Base-by-base conservation (phyloP, 2,329 filamentous ascomycete genomes). In the Botrytis aclada region DNA sequence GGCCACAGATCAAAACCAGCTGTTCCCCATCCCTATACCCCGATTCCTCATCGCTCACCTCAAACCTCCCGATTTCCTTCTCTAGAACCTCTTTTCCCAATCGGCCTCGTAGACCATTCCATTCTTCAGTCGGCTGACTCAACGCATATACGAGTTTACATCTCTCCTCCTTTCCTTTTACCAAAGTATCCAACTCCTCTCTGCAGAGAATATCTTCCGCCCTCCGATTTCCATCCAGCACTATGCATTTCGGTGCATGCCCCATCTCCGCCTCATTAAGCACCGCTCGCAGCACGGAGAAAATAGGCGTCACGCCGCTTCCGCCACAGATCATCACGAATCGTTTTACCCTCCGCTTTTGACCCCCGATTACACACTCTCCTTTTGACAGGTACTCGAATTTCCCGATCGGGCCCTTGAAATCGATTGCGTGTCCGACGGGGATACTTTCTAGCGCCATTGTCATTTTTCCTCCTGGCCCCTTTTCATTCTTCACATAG, bases 221-320 rank as follows among this genome's bases (percentile, higher is more conserved):
- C 10, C 85, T 79, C 20, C 93, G 85, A 78, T 98, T 98, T 0
- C 94, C 93, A 78, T 97, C 87, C 0, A 98, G 83, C 0, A 98
- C 86, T 1, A 92, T 83, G 79, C 93, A 97, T 3, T 81, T 83
- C 0, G 93, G 96, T 14, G 81, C 76, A 78, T 95, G 93, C 0
- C 84, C 80, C 1, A 80, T 77, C 75, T 95, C 89, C 63, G 10
- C n/a, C 18, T 62, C 67, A 4, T 87, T 85, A 81, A 94, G 87
- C 0, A 97, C 88, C 0, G 93, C 91, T 10, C 93, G 86, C 70
- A 97, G 84, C 4, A 97, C 92, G 79, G 96, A 93, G 80, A 91
- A 96, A 75, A 97, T 93, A 0, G 95, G 95, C n/a, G 95, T 97
- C 79, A 98, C 92, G 0, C 95, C 95, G n/a, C 89, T 93, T 9